Conservation (phyloP, 202 grass and related monocot genomes). For the Panicum hallii region DNA sequence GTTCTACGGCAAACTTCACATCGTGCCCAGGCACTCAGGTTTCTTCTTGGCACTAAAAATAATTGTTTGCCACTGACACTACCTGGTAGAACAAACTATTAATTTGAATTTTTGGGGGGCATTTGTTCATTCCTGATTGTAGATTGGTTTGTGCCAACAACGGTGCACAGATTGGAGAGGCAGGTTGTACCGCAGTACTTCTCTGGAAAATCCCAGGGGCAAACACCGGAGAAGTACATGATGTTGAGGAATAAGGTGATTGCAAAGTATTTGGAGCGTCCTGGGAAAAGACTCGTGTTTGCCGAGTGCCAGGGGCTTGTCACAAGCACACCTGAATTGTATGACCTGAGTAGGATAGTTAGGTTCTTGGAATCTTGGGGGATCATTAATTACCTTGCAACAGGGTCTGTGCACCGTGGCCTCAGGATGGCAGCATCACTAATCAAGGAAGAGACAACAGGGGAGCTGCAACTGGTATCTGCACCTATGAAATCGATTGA, state of each 20-base stretch:
- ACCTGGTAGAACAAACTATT: background rate
- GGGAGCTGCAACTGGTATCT: slow-evolving; percentile 86
- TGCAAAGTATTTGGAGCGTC: slow-evolving; percentile 76
- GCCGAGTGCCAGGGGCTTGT: slow-evolving; percentile 89
- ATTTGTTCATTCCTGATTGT: slow-evolving; percentile 31
- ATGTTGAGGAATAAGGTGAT: slow-evolving; percentile 91
- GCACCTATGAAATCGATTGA: slow-evolving; percentile 92
- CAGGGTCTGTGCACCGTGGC: slow-evolving; percentile 76
- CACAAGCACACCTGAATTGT: slow-evolving; percentile 72
- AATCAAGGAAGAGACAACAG: slow-evolving; percentile 77
- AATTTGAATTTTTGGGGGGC: background rate
- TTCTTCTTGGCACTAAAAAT: slow-evolving; percentile 1
- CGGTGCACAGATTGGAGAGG: slow-evolving; percentile 86
- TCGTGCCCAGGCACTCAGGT: slow-evolving; percentile 87
- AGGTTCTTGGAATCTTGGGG: slow-evolving; percentile 94
- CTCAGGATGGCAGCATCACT: slow-evolving; percentile 76
- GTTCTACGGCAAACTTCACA: slow-evolving; percentile 57
- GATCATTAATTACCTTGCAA: slow-evolving; percentile 94
- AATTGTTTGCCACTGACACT: slow-evolving; percentile 8
- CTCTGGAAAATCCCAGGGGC: slow-evolving; percentile 78
- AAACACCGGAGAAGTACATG: slow-evolving; percentile 84
- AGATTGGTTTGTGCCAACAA: slow-evolving; percentile 84
- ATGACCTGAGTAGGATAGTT: slow-evolving; percentile 93
- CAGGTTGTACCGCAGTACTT: slow-evolving; percentile 96
- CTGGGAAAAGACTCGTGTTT: slow-evolving; percentile 73